Percentiles rank a stretch among this genome's conserved stretches.
phyloP scores from a whole-genome alignment of 2,329 filamentous ascomycete species.

The Metarhizium robertsii region DNA sequence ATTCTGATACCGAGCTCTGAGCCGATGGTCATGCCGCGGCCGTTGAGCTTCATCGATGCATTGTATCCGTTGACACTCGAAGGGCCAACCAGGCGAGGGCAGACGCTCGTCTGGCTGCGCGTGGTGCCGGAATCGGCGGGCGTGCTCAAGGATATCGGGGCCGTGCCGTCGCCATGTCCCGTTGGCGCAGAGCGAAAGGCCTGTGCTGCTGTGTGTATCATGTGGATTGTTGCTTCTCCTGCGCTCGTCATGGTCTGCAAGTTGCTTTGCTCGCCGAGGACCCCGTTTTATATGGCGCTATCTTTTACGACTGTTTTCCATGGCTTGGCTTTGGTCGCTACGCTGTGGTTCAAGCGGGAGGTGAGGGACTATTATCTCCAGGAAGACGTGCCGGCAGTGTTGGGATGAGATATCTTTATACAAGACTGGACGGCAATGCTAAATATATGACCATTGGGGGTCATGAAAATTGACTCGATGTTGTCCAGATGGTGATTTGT shows the following conservation, averaged over 20 bases:
- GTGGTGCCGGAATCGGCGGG: background rate
- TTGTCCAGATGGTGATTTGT: too few relatives aligned
- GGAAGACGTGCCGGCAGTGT: background rate
- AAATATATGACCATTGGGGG: too few relatives aligned
- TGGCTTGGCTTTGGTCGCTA: background rate
- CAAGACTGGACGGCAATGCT: too few relatives aligned
- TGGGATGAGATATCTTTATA: too few relatives aligned
- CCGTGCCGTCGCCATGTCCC: constrained; percentile 2
- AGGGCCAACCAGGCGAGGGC: constrained; percentile 2
- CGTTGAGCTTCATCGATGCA: constrained; percentile 1
- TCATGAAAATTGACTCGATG: too few relatives aligned
- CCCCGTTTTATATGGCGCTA: background rate
- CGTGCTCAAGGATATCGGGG: constrained; percentile 2
- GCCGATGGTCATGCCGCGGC: constrained; percentile 5
- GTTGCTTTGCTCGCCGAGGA: background rate
- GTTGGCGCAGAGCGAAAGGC: background rate
- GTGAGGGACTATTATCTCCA: background rate
- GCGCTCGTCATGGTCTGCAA: background rate
- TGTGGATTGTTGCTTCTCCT: background rate
- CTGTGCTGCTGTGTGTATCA: background rate
- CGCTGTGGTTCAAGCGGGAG: background rate
- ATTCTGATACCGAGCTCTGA: constrained; percentile 2
- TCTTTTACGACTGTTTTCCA: background rate
- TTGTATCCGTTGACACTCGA: constrained; percentile 3
- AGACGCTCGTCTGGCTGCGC: constrained; percentile 3